Evolutionary conservation across 176 grass and related monocot genomes (phyloP), one percentile per base, ranked within the genome.

Genomic region (Avena insularis): DNA sequence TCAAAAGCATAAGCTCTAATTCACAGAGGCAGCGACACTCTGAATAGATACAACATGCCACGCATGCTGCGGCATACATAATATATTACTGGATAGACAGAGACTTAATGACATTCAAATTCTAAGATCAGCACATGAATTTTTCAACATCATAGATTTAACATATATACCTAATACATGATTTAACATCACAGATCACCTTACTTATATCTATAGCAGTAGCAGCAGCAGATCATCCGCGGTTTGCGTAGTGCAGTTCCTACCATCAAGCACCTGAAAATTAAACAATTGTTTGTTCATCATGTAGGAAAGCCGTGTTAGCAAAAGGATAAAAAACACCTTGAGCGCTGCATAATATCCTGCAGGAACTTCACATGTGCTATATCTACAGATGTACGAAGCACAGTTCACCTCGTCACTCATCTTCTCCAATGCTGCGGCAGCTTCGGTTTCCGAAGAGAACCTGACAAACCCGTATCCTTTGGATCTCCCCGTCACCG

Each of bases 401-500:
- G 29, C 29, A 29, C 29, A 1, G 29, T 29, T 29, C 29, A 29
- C 29, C 29, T 29, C 29, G 29, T 29, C 29, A 2, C 29, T 29
- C 29, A 29, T 29, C 29, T 29, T 29, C 29, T 29, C 29, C 2
- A 29, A 29, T 29, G 29, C 29, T 29, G 29, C 29, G 29, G 29
- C 29, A 29, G 29, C 29, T 29, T 29, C 29, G 29, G 29, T 29
- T 29, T 29, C 29, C 29, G 2, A 29, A 29, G 29, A 29, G 29
- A 29, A 29, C 29, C 29, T 29, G 20, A 95, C 83, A 48, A 92
- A 92, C 8, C 88, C 86, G 38, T 81, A 92, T 67, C 93, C 88
- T 82, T 92, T 90, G 5, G 90, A 92, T 81, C 55, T 87, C 6
- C 86, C 77, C 19, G 70, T 90, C 12, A 17, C 71, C 0, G 90